Percentiles rank a stretch among this genome's conserved stretches.
Conservation (phyloP, 805 yeast species). For the Hanseniaspora guilliermondii region DNA sequence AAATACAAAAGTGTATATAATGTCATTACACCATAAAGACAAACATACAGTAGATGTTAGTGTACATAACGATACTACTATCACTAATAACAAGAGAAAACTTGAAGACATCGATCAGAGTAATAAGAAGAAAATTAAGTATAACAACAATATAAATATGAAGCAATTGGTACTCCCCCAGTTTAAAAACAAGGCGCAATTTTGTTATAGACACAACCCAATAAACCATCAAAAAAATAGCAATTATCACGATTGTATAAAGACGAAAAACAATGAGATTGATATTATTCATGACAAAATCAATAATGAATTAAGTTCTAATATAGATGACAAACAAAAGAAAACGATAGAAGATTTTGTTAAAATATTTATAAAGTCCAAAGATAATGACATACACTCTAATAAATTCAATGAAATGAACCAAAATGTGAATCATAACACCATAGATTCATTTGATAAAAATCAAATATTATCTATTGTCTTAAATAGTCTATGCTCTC, state of each 20-base stretch:
- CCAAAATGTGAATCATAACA: not conserved
- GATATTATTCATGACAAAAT: not conserved
- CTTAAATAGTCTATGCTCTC: slow-evolving; percentile 83
- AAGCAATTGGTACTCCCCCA: slow-evolving; percentile 18
- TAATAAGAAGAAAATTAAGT: not conserved
- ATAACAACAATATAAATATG: not conserved
- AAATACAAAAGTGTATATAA: not conserved
- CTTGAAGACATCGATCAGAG: not conserved
- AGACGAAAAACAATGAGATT: not conserved
- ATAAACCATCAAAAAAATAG: slow-evolving; percentile 44
- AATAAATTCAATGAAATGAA: not conserved
- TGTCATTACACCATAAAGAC: not conserved
- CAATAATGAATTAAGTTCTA: not conserved
- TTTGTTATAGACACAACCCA: slow-evolving; percentile 90
- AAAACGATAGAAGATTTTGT: slow-evolving; percentile 4
- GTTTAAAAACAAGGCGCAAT: slow-evolving; percentile 46
- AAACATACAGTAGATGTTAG: not conserved
- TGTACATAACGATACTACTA: not conserved
- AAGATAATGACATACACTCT: slow-evolving; percentile 1
- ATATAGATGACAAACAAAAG: not conserved
- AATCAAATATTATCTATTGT: slow-evolving; percentile 71
- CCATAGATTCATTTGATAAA: slow-evolving; percentile 38
- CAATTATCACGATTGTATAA: slow-evolving; percentile 16
- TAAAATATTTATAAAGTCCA: not conserved
- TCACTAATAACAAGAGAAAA: not conserved